Evolutionary conservation across 257 asterid species (phyloP), one percentile per base, ranked within the genome.

Genomic region (Nicotiana undulata): DNA sequence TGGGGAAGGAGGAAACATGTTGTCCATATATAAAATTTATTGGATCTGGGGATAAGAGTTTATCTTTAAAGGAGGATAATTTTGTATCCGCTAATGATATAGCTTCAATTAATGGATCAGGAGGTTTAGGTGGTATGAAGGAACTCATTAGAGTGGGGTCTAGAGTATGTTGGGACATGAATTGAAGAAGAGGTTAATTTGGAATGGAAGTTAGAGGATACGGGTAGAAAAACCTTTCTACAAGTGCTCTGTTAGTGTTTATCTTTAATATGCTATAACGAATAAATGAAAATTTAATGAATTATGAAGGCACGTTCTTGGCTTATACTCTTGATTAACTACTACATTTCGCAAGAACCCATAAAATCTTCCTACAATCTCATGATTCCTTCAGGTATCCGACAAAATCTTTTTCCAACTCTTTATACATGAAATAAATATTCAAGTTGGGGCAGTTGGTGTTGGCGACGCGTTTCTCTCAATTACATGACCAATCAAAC

Each of bases 401-500:
- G 0, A 40, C 56, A 40, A 68, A 68, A n/a, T 68, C 56, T 37
- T 37, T 66, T 44, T 8, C 32, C 75, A 32, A 32, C 51, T 9
- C 72, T 20, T 64, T 6, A 29, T 29, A 16, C 72, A 64, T 64
- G 46, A 28, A 63, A 29, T 63, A 63, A 63, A 29, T 29, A 63
- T 63, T 13, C 40, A 63, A 63, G 34, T 24, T 63, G 77, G 32
- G 31, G 16, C 31, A 76, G 49, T 82, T 31, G 90, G 88, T 75
- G 82, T 60, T 56, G 52, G 83, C 61, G 61, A 52, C 37, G 44
- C 63, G 68, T 12, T 49, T 76, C 18, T 55, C 46, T 80, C 68
- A 78, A 60, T 75, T 44, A 65, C 79, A 86, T 55, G 83, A 79
- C 88, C 87, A 83, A 85, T 83, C 74, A 79, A 40, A 84, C 91